Percentiles rank a stretch among this genome's conserved stretches.
Evolutionary conservation across 1,284 basidiomycete species (phyloP).

Genomic region (Meira miltonrushii): DNA sequence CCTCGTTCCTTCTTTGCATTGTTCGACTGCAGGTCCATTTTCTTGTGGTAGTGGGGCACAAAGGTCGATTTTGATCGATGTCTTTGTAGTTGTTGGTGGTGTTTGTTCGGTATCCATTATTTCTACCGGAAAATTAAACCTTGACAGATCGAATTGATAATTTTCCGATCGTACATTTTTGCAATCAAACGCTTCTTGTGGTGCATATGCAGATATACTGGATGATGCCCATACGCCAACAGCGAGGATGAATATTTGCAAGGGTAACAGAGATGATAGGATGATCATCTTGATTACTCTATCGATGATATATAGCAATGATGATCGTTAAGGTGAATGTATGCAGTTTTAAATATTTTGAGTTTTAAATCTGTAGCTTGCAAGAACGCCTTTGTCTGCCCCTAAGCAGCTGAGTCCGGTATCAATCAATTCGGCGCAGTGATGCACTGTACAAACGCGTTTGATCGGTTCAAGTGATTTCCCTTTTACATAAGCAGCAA

Average conservation of each 20-base stretch:
- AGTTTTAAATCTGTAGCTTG: too few species aligned
- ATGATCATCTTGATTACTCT: neutral
- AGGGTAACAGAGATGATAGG: neutral
- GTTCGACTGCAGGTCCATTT: neutral
- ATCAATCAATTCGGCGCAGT: too few species aligned
- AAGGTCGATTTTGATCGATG: constrained; percentile 1
- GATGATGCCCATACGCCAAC: neutral
- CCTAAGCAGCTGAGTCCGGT: too few species aligned
- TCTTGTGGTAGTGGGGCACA: neutral
- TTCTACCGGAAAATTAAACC: neutral
- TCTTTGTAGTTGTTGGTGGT: constrained; percentile 1
- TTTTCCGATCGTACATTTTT: constrained; percentile 1
- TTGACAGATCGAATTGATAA: neutral
- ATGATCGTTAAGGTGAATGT: too few species aligned
- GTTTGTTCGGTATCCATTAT: neutral
- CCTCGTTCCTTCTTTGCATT: constrained; percentile 4
- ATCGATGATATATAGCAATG: too few species aligned
- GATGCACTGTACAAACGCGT: too few species aligned
- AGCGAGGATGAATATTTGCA: neutral
- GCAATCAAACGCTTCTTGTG: constrained; percentile 1
- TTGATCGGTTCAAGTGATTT: too few species aligned
- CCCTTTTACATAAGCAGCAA: too few species aligned
- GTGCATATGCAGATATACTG: neutral
- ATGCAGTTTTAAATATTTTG: too few species aligned
- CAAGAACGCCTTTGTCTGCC: too few species aligned